Evolutionary conservation across 495 filamentous ascomycete genomes (phyloP).

Genomic region (Recurvomyces mirabilis): DNA sequence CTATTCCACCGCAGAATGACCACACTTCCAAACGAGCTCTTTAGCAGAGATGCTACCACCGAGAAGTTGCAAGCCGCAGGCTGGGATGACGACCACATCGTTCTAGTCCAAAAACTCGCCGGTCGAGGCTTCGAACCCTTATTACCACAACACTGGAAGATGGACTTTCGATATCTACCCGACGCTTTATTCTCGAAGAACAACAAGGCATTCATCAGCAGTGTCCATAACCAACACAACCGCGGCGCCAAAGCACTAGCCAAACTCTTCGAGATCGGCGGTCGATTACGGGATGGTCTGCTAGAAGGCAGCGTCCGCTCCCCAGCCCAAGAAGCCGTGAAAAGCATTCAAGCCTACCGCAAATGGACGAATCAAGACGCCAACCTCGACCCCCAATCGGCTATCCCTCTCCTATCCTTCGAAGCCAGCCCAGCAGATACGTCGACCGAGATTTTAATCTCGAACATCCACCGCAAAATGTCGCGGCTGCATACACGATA

Average conservation of each 20-base stretch:
- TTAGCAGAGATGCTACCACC: too few relatives aligned
- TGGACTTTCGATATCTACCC: slow-evolving; percentile 52
- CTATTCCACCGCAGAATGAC: too few relatives aligned
- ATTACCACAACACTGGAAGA: slow-evolving; percentile 35
- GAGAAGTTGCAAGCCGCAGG: slow-evolving; percentile 22
- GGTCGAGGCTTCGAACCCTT: slow-evolving; percentile 9
- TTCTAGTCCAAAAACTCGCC: slow-evolving; percentile 28
- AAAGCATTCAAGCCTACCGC: slow-evolving; percentile 21
- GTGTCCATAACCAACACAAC: slow-evolving; percentile 2
- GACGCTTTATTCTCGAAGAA: slow-evolving; percentile 41
- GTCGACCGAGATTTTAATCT: slow-evolving; percentile 7
- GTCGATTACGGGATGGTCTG: slow-evolving; percentile 22
- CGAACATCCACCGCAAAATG: slow-evolving; percentile 18
- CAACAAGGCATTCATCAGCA: slow-evolving; percentile 39
- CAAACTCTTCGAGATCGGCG: slow-evolving; percentile 25
- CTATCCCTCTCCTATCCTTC: slow-evolving; percentile 25
- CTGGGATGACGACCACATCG: slow-evolving; percentile 42
- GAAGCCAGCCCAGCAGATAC: slow-evolving; percentile 15
- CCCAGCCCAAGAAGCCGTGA: slow-evolving; percentile 8
- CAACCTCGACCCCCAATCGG: slow-evolving; percentile 11
- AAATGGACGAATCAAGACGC: slow-evolving; percentile 27
- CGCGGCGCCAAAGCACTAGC: slow-evolving; percentile 23
- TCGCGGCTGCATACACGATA: slow-evolving; percentile 15
- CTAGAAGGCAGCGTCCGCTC: background rate
- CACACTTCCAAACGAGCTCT: too few relatives aligned